phyloP scores from a whole-genome alignment of 2,329 filamentous ascomycete genomes.

The Paraphaeosphaeria sporulosa region DNA sequence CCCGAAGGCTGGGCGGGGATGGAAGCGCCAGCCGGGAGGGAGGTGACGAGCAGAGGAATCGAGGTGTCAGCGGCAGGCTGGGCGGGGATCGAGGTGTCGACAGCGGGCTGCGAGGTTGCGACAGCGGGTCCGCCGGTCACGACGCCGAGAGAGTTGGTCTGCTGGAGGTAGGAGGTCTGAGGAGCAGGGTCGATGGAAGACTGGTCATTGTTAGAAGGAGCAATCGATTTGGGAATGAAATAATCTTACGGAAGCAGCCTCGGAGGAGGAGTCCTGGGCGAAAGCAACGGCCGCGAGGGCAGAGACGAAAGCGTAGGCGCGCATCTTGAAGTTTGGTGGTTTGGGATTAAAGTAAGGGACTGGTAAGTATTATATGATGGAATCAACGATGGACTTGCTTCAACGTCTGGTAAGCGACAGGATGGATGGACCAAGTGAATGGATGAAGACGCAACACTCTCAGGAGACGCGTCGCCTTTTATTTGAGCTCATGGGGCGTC shows the following conservation, averaged over 20 bases:
- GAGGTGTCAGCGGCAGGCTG: slow-evolving; percentile 37
- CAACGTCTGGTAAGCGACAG: slow-evolving; percentile 22
- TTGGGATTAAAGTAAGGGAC: slow-evolving; percentile 12
- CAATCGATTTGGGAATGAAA: slow-evolving; percentile 8
- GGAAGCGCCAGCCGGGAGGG: slow-evolving; percentile 32
- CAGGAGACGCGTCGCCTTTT: slow-evolving; percentile 21
- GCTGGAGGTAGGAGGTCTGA: slow-evolving; percentile 37
- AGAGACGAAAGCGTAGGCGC: slow-evolving; percentile 40
- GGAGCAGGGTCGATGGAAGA: slow-evolving; percentile 36
- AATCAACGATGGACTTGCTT: slow-evolving; percentile 24
- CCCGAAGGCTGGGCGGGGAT: slow-evolving; percentile 48
- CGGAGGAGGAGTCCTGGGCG: slow-evolving; percentile 26
- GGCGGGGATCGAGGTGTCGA: slow-evolving; percentile 18
- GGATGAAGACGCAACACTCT: slow-evolving; percentile 16
- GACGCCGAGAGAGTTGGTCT: slow-evolving; percentile 47
- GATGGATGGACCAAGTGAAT: slow-evolving; percentile 23
- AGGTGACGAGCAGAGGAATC: slow-evolving; percentile 24
- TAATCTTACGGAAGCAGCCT: slow-evolving; percentile 19
- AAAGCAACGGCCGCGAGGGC: slow-evolving; percentile 40
- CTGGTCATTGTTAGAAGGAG: slow-evolving; percentile 14
- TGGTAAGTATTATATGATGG: slow-evolving; percentile 1
- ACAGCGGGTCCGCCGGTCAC: slow-evolving; percentile 39
- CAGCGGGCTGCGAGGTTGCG: slow-evolving; percentile 36
- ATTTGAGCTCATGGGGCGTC: slow-evolving; percentile 12
- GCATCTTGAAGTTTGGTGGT: slow-evolving; percentile 36